Conservation (phyloP, 441 rosid species). For the Oxalis stricta region DNA sequence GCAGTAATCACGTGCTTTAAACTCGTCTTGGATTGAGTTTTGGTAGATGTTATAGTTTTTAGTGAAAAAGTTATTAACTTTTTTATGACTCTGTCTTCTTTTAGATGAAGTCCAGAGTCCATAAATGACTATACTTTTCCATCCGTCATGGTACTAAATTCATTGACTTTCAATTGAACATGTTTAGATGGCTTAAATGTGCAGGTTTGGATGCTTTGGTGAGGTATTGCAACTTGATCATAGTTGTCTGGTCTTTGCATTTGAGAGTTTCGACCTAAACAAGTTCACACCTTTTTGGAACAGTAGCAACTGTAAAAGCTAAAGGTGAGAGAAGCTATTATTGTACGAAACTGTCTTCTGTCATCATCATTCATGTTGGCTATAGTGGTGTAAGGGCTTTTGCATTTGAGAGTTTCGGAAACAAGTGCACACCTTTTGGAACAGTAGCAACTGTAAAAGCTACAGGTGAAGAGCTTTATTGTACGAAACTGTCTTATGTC, state of each 20-base stretch:
- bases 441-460: too few relatives aligned
- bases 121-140: too few relatives aligned
- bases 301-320: constrained; percentile 13
- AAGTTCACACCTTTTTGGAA: constrained; percentile 21
- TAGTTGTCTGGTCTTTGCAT: constrained; percentile 12
- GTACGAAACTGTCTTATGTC: too few relatives aligned
- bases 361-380: too few relatives aligned
- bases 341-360: constrained; percentile 4
- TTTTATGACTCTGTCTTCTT: too few relatives aligned
- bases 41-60: too few relatives aligned
- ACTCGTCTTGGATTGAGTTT: neutral
- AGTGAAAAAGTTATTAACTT: too few relatives aligned
- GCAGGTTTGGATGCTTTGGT: constrained; percentile 39
- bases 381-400: too few relatives aligned
- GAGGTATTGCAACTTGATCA: constrained; percentile 17
- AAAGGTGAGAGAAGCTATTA: constrained; percentile 32
- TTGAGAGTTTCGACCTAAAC: constrained; percentile 11
- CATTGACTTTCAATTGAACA: constrained; percentile 25
- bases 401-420: too few relatives aligned
- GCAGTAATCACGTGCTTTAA: neutral
- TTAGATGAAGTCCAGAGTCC: too few relatives aligned
- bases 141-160: constrained; percentile 10
- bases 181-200: constrained; percentile 39
- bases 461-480: too few relatives aligned
- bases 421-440: too few relatives aligned